Evolutionary conservation across 2,329 filamentous ascomycete species (phyloP).

Genomic region (Pseudocercospora eumusae): DNA sequence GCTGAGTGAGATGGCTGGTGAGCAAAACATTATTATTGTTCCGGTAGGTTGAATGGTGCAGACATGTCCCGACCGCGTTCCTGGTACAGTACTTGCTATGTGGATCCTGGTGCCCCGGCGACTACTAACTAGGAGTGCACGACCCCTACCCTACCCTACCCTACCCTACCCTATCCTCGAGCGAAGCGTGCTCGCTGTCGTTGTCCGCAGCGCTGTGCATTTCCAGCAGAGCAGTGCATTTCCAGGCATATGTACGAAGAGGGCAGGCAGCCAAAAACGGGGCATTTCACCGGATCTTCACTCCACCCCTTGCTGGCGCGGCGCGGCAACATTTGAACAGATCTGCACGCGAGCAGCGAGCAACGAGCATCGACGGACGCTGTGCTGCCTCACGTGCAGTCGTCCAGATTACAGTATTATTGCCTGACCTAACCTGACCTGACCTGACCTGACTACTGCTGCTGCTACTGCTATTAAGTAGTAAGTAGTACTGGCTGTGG

Average conservation of each 20-base stretch:
- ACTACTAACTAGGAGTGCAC: conserved; percentile 5
- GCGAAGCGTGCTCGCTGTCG: conserved; percentile 5
- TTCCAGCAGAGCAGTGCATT: conserved; percentile 2
- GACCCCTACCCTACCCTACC: conserved; percentile 11
- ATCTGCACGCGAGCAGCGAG: too few species aligned
- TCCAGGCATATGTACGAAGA: too few species aligned
- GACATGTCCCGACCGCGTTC: conserved; percentile 13
- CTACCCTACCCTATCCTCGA: too few species aligned
- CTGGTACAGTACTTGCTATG: conserved; percentile 13
- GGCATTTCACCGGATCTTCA: conserved; percentile 13
- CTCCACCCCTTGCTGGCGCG: conserved; percentile 9
- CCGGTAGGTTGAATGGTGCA: conserved; percentile 11
- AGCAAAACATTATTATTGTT: conserved; percentile 1
- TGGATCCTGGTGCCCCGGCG: conserved; percentile 10
- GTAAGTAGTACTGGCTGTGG: too few species aligned
- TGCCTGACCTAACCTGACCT: too few species aligned
- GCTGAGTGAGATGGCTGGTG: not conserved
- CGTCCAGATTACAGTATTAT: too few species aligned
- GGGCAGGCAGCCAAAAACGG: conserved; percentile 10
- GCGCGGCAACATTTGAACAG: too few species aligned
- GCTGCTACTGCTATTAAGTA: too few species aligned
- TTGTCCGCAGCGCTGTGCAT: not conserved
- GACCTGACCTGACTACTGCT: too few species aligned
- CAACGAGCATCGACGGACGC: conserved; percentile 12
- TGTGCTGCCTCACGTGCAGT: conserved; percentile 7